Percentiles rank a stretch among this genome's conserved stretches.
Evolutionary conservation across 805 yeast species (phyloP).

Genomic region (Candida odintsovae): DNA sequence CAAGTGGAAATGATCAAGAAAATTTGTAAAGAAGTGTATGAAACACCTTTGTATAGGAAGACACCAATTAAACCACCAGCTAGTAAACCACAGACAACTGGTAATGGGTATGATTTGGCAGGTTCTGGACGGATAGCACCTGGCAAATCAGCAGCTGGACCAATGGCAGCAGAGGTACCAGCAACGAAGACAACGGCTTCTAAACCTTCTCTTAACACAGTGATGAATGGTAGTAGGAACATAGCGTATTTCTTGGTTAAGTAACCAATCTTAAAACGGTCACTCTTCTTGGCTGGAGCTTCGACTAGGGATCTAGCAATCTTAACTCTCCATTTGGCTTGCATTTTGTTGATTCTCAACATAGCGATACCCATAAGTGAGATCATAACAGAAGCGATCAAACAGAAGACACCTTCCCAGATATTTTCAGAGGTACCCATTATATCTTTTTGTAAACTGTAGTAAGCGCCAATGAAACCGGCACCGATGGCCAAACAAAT

Average conservation of each 20-base stretch:
- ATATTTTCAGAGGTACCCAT: conserved; percentile 86
- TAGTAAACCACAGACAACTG: conserved; percentile 82
- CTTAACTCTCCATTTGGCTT: conserved; percentile 94
- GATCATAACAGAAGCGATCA: conserved; percentile 85
- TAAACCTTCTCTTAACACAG: conserved; percentile 93
- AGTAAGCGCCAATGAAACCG: conserved; percentile 92
- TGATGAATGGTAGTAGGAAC: conserved; percentile 85
- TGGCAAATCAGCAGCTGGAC: conserved; percentile 25
- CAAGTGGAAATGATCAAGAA: conserved; percentile 86
- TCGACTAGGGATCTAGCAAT: conserved; percentile 79
- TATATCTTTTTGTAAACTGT: conserved; percentile 71
- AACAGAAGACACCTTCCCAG: conserved; percentile 95
- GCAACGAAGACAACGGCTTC: conserved; percentile 96
- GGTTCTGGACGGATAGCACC: conserved; percentile 2
- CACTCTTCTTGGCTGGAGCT: conserved; percentile 42
- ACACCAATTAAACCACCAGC: conserved; percentile 74
- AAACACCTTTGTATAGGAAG: conserved; percentile 75
- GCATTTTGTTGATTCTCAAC: conserved; percentile 94
- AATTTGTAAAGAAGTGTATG: conserved; percentile 71
- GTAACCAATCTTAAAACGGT: conserved; percentile 48
- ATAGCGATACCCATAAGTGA: conserved; percentile 94
- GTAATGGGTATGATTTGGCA: conserved; percentile 81
- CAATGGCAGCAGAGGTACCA: conserved; percentile 76
- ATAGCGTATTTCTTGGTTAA: conserved; percentile 71
- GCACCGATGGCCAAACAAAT: conserved; percentile 83